Evolutionary conservation across 169 alveolate species (phyloP), one percentile per base, ranked within the genome.

Genomic region (Eimeria sp.): DNA sequence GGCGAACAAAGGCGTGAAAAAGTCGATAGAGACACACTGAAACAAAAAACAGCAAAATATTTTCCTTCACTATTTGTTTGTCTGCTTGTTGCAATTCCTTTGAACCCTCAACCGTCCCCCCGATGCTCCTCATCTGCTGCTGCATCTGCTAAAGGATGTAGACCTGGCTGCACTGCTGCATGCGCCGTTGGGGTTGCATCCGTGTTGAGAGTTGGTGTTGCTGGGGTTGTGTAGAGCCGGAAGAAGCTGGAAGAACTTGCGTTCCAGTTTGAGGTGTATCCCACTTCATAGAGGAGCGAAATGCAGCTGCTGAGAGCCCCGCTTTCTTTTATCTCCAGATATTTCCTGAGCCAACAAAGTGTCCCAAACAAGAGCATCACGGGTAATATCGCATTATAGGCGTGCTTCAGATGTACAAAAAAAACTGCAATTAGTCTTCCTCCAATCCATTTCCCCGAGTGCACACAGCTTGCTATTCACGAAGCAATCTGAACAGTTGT

Each of bases 181-280:
- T 65, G 43, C 40, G 76, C 76, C 6, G 76, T n/a, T n/a, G 76
- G 18, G 34, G 16, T 43, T 65, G 45, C 76, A 65, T 65, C 76
- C 40, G 76, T 65, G 76, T 65, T 65, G 18, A 14, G 45, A 65
- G 76, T n/a, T 65, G 76, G 45, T 3, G 45, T 25, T 16, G 76
- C 14, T 65, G 76, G 76, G 40, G 76, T 25, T n/a, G 76, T 65
- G 45, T 65, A 65, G 0, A 65, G 76, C 76, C 76, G 76, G 45
- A 65, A 65, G 45, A 65, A 65, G 76, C 25, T 65, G 76, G 76
- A 65, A 25, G 76, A 65, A 65, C 27, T 65, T 18, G 76, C 76
- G 7, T 65, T 76, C 98, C 98, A 97, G 86, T 96, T 97, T 30
- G 98, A 95, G 75, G 82, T 57, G 84, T 97, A 97, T 4, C 98